phyloP scores from a whole-genome alignment of 2,329 filamentous ascomycete genomes.

The Pseudogymnoascus sp. region DNA sequence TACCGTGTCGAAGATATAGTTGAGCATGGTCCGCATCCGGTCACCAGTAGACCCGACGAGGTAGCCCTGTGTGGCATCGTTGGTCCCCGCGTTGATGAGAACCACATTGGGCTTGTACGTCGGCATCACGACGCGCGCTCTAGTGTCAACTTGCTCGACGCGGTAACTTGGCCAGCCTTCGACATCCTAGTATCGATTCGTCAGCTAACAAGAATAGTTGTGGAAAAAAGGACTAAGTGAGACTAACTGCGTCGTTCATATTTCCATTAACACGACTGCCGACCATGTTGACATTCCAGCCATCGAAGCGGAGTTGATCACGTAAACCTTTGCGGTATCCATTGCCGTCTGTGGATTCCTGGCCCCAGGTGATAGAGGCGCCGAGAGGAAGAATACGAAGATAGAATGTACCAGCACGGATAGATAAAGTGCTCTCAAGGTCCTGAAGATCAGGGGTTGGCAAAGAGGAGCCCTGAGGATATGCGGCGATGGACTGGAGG shows the following conservation, averaged over 20 bases:
- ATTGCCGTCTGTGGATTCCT: neutral
- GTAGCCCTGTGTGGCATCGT: constrained; percentile 24
- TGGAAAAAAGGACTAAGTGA: neutral
- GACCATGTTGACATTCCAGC: constrained; percentile 26
- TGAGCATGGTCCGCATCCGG: constrained; percentile 25
- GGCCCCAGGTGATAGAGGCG: constrained; percentile 9
- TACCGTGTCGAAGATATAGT: constrained; percentile 21
- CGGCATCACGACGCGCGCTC: neutral
- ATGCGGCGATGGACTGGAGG: too few relatives aligned
- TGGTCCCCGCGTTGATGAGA: constrained; percentile 29
- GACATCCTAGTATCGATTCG: constrained; percentile 11
- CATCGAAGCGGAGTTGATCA: constrained; percentile 20
- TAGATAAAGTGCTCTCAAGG: too few relatives aligned
- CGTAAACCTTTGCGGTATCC: constrained; percentile 21
- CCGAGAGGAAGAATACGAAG: constrained; percentile 12
- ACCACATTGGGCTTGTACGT: constrained; percentile 20
- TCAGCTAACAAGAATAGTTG: neutral
- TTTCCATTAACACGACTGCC: constrained; percentile 19
- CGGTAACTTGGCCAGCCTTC: constrained; percentile 17
- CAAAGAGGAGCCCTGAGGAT: too few relatives aligned
- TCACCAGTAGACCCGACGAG: constrained; percentile 16
- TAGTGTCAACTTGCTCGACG: constrained; percentile 15
- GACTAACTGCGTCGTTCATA: constrained; percentile 25
- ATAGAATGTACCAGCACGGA: neutral
- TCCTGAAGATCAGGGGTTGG: too few relatives aligned